Evolutionary conservation across 2,329 filamentous ascomycete species (phyloP).

Genomic region (Stagonosporopsis tanaceti): DNA sequence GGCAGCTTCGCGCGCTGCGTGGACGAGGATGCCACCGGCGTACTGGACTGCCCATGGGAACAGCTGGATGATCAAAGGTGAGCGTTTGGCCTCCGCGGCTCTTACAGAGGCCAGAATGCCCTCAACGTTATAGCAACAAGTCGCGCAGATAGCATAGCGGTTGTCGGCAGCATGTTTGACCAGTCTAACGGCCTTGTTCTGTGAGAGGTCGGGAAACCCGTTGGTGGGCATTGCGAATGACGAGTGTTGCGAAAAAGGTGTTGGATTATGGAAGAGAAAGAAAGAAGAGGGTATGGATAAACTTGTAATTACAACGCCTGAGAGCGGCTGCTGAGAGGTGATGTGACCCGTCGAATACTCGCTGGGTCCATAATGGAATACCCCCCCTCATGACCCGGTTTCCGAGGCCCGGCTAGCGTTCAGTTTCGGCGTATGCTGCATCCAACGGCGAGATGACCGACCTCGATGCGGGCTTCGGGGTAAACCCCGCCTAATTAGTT

Average conservation of each 20-base stretch:
- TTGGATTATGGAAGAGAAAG: neutral
- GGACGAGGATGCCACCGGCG: slow-evolving; percentile 59
- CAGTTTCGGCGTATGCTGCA: slow-evolving; percentile 20
- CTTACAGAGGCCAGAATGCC: slow-evolving; percentile 73
- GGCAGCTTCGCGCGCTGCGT: slow-evolving; percentile 55
- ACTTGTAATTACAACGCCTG: slow-evolving; percentile 49
- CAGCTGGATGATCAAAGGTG: slow-evolving; percentile 74
- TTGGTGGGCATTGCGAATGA: slow-evolving; percentile 61
- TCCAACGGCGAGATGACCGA: slow-evolving; percentile 26
- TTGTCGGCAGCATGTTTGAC: slow-evolving; percentile 64
- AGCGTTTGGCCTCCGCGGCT: slow-evolving; percentile 72
- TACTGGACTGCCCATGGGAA: slow-evolving; percentile 79
- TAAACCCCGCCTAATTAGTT: slow-evolving; percentile 25
- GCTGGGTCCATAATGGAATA: neutral
- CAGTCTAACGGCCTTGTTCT: slow-evolving; percentile 54
- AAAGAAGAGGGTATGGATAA: slow-evolving; percentile 8
- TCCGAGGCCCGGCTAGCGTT: slow-evolving; percentile 18
- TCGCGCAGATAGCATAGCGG: slow-evolving; percentile 67
- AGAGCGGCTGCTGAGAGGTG: slow-evolving; percentile 56
- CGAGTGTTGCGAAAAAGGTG: neutral
- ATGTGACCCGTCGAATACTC: slow-evolving; percentile 12
- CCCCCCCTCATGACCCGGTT: slow-evolving; percentile 19
- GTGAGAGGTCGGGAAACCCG: slow-evolving; percentile 52
- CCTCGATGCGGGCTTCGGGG: slow-evolving; percentile 16
- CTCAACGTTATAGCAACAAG: slow-evolving; percentile 75